Conservation (phyloP, 371 early-diverging fungal species). For the Mortierella sp. region DNA sequence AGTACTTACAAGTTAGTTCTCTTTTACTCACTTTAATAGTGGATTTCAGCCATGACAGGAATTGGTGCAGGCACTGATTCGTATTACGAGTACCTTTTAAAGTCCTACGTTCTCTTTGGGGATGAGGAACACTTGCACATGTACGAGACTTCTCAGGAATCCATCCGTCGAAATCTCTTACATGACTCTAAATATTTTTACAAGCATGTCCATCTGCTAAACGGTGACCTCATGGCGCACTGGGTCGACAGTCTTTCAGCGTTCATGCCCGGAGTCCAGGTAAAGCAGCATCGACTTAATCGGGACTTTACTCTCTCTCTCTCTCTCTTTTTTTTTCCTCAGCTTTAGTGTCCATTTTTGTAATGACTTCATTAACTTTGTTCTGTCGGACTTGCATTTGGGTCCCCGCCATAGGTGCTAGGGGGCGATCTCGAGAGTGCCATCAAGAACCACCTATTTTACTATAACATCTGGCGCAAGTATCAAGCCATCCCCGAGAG, state of each 20-base stretch:
- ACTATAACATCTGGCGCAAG: constrained; percentile 86
- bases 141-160: constrained; percentile 85
- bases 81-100: constrained; percentile 92
- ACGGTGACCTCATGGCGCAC: constrained; percentile 69
- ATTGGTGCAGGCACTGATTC: constrained; percentile 96
- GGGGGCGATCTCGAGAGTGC: constrained; percentile 89
- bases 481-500: constrained; percentile 90
- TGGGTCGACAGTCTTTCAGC: constrained; percentile 95
- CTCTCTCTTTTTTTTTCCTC: neutral
- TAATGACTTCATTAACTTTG: neutral
- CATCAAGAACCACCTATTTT: constrained; percentile 82
- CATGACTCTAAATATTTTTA: constrained; percentile 85
- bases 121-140: constrained; percentile 78
- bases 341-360: too few species aligned
- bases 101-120: constrained; percentile 89
- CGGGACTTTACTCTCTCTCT: neutral
- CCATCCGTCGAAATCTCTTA: constrained; percentile 69
- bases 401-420: constrained; percentile 60
- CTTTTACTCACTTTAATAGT: constrained; percentile 33
- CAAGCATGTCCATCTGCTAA: constrained; percentile 85
- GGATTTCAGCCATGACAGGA: constrained; percentile 77
- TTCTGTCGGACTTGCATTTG: constrained; percentile 3
- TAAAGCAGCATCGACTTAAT: constrained; percentile 23
- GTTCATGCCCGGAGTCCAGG: constrained; percentile 93
- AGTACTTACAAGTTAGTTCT: too few species aligned